phyloP scores from a whole-genome alignment of 2,329 filamentous ascomycete species.

The Cylindrodendrum hubeiense region DNA sequence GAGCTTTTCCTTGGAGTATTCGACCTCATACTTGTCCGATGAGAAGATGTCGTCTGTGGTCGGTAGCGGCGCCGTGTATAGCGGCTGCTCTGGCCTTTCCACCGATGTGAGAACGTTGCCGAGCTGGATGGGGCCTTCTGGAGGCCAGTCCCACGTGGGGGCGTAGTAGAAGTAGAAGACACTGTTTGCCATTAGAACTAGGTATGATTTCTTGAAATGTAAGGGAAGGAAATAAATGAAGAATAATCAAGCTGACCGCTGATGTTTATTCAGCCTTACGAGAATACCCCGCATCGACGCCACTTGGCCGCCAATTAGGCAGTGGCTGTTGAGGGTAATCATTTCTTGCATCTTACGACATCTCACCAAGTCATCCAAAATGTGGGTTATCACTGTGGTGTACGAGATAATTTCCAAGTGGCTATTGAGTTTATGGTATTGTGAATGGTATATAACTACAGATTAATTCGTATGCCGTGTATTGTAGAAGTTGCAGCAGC shows the following conservation, averaged over 20 bases:
- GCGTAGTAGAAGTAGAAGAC: constrained; percentile 22
- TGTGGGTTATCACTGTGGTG: not conserved
- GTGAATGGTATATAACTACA: not conserved
- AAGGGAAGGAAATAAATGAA: not conserved
- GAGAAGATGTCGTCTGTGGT: not conserved
- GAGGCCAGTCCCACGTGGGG: constrained; percentile 19
- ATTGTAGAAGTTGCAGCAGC: too few species aligned
- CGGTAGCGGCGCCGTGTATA: not conserved
- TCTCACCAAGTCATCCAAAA: too few species aligned
- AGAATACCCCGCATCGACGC: not conserved
- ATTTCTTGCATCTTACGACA: too few species aligned
- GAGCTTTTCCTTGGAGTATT: constrained; percentile 23
- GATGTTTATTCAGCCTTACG: not conserved
- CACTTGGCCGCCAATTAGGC: too few species aligned
- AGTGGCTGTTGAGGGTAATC: too few species aligned
- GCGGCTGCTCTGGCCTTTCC: constrained; percentile 25
- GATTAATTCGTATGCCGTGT: too few species aligned
- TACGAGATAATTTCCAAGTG: too few species aligned
- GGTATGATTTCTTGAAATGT: not conserved
- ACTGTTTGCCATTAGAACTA: constrained; percentile 16
- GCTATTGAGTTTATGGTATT: too few species aligned
- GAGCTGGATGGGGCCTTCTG: constrained; percentile 16
- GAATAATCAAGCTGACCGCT: not conserved
- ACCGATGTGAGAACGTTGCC: constrained; percentile 30
- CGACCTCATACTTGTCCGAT: constrained; percentile 8